Conservation (phyloP, 129 eudicot genomes). For the Escallonia herrerae region DNA sequence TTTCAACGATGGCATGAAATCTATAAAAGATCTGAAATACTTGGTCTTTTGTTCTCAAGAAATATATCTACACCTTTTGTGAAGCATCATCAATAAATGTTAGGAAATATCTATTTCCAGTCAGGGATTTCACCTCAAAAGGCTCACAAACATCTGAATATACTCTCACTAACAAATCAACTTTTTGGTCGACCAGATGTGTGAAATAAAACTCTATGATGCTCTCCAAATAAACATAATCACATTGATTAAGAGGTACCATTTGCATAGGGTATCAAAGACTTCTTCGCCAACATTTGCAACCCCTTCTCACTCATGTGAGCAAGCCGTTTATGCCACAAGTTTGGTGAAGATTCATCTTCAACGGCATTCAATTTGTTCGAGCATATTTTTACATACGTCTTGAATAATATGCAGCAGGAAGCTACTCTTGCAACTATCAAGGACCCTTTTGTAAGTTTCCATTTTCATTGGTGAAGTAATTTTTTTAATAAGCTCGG, state of each 20-base stretch:
- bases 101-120: no score
- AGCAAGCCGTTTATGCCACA: background rate
- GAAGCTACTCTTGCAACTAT: conserved; percentile 7
- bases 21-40: no score
- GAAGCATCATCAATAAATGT: no score
- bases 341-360: background rate
- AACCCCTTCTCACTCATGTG: background rate
- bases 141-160: background rate
- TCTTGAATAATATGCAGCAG: background rate
- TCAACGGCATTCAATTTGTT: background rate
- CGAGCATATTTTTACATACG: conserved; percentile 10
- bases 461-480: background rate
- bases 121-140: background rate
- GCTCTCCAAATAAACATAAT: conserved; percentile 7
- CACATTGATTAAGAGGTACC: background rate
- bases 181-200: background rate
- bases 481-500: background rate
- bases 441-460: background rate
- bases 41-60: no score
- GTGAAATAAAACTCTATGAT: conserved; percentile 8
- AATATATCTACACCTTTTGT: no score
- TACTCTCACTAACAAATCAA: background rate
- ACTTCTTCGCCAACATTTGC: background rate
- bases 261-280: background rate
- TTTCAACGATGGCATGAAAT: no score